Base-by-base conservation (phyloP, 305 asterid genomes). In the Plantago rigida region DNA sequence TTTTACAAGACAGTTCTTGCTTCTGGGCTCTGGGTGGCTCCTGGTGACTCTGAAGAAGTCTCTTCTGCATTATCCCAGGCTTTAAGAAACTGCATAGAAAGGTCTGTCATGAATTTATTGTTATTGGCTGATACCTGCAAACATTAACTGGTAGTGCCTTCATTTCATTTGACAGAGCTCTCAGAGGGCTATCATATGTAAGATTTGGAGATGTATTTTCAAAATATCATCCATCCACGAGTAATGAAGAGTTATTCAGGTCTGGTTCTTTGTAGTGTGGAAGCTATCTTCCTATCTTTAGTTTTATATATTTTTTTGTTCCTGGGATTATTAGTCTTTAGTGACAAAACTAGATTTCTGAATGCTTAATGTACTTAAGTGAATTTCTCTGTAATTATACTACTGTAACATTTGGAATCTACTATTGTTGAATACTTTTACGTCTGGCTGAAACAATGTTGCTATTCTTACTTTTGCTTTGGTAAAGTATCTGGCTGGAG, bases 41-140 rank as follows among this genome's bases (percentile, higher is more conserved):
- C 99, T 51, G 99, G 99, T 47, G 99, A 93, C 72, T 87, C 99
- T 9, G 97, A 93, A 81, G 99, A 89, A 85, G 89, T 93, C 77
- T 86, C 95, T 47, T 79, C 87, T 73, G 97, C 99, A 51, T 72
- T 93, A 57, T 85, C 97, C 13, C 99, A 89, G 79, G 96, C 99
- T 63, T 74, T 93, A 46, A 80, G 89, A 79, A 93, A 89, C 75
- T 82, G 86, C 76, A 76, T 93, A 48, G 99, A 89, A 79, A 87
- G 97, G 99, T 93, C 53, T 51, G 44, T 48, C 15, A 26, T 67
- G 62, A 61, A 44, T 70, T 58, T 64, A 44, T 58, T 66, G 22
- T 72, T 67, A 69, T 71, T 71, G 62, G 24, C 64, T 69, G 67
- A 64, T 52, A 62, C 26, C 15, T 10, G 31, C 70, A 58, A 49